phyloP scores from a whole-genome alignment of 805 yeast species.

The Wickerhamiella sergipiensis region DNA sequence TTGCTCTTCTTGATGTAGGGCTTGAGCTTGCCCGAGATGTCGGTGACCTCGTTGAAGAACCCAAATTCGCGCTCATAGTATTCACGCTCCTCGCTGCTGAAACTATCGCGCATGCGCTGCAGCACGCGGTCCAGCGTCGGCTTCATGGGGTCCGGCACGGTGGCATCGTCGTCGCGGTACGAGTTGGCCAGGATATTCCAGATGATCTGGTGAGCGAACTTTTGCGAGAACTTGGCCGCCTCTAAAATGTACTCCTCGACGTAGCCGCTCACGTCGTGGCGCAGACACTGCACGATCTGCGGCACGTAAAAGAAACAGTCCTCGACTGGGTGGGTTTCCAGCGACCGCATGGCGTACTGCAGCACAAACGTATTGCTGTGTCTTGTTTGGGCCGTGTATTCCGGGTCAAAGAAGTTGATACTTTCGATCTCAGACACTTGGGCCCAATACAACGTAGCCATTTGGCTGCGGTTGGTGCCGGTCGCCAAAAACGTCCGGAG shows the following conservation, averaged over 20 bases:
- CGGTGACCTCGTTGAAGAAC: slow-evolving; percentile 83
- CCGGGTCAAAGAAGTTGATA: slow-evolving; percentile 69
- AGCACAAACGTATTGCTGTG: slow-evolving; percentile 51
- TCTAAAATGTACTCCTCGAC: slow-evolving; percentile 81
- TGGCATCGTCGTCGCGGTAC: slow-evolving; percentile 77
- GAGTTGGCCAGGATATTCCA: slow-evolving; percentile 97
- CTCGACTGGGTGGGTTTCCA: slow-evolving; percentile 77
- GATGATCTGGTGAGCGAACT: slow-evolving; percentile 93
- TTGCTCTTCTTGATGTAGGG: slow-evolving; percentile 89
- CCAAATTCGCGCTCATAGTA: slow-evolving; percentile 76
- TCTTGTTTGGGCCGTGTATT: slow-evolving; percentile 24
- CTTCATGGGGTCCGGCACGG: slow-evolving; percentile 66
- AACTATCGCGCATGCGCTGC: slow-evolving; percentile 44
- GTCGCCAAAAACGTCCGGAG: slow-evolving; percentile 36
- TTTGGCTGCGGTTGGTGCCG: slow-evolving; percentile 23
- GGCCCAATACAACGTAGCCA: slow-evolving; percentile 46
- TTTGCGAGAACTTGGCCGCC: slow-evolving; percentile 77
- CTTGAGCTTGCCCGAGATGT: slow-evolving; percentile 85
- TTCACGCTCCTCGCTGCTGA: slow-evolving; percentile 43
- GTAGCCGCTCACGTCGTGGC: slow-evolving; percentile 73
- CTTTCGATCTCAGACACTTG: slow-evolving; percentile 73
- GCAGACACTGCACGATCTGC: slow-evolving; percentile 84
- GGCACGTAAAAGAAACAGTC: slow-evolving; percentile 94
- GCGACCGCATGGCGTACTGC: slow-evolving; percentile 82
- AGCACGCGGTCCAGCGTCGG: slow-evolving; percentile 70